These are phyloP conservation scores for Beverwykella pulmonaria DNA, from an alignment of 495 filamentous ascomycete genomes.

Conservation along the genomic window DNA sequence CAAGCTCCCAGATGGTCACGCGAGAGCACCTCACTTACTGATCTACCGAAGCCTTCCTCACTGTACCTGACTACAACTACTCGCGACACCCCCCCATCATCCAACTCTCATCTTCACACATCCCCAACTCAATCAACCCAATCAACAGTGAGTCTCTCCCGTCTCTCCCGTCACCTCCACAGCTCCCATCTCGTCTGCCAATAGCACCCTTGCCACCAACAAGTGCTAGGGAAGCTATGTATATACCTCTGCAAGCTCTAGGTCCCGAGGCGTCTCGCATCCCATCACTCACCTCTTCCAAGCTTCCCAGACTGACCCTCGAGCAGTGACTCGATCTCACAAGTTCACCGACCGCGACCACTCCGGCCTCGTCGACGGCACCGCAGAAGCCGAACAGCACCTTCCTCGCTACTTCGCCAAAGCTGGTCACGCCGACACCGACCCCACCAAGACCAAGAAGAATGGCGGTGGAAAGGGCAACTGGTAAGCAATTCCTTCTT, in stretches of 20 bases:
- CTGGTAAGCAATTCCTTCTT: slow-evolving; percentile 65
- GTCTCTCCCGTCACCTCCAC: background rate
- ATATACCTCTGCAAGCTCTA: slow-evolving; percentile 9
- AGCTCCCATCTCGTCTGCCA: background rate
- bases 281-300: slow-evolving; percentile 2
- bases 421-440: slow-evolving; percentile 73
- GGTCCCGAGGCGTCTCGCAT: background rate
- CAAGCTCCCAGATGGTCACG: slow-evolving; percentile 24
- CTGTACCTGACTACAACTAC: slow-evolving; percentile 30
- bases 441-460: slow-evolving; percentile 96
- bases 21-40: slow-evolving; percentile 27
- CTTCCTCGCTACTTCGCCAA: slow-evolving; percentile 93
- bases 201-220: background rate
- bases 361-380: slow-evolving; percentile 65
- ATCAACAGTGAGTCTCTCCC: slow-evolving; percentile 28
- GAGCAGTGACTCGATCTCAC: slow-evolving; percentile 88
- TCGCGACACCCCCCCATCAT: slow-evolving; percentile 19
- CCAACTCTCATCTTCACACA: slow-evolving; percentile 21
- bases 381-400: slow-evolving; percentile 65
- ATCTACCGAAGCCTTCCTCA: slow-evolving; percentile 11
- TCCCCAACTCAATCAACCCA: slow-evolving; percentile 15
- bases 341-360: slow-evolving; percentile 91
- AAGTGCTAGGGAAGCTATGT: background rate
- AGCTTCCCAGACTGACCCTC: slow-evolving; percentile 1
- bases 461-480: slow-evolving; percentile 91